Percentiles rank a stretch among this genome's conserved stretches.
phyloP scores from a whole-genome alignment of 345 rosid genomes.

The Viola odorata region DNA sequence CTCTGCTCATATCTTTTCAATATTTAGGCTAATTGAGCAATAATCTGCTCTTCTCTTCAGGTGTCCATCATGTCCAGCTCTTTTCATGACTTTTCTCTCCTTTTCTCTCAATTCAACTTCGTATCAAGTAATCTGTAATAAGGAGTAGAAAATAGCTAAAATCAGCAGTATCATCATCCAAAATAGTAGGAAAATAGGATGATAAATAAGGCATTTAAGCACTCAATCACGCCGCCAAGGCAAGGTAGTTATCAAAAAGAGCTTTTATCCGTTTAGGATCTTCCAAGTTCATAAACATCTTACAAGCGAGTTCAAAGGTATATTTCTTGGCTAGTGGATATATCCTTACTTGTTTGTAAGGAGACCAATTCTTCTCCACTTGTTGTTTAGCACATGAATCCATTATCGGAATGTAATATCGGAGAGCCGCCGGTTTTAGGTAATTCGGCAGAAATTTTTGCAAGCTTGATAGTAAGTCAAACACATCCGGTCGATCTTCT shows the following conservation, averaged over 20 bases:
- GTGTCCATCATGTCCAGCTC: too few species aligned
- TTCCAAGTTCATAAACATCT: slow-evolving; percentile 25
- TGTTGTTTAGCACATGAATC: slow-evolving; percentile 29
- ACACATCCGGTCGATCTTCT: slow-evolving; percentile 25
- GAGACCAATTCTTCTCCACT: slow-evolving; percentile 26
- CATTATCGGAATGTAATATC: slow-evolving; percentile 25
- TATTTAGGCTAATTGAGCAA: too few species aligned
- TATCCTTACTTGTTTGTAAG: slow-evolving; percentile 22
- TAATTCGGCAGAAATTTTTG: slow-evolving; percentile 29
- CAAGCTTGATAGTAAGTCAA: slow-evolving; percentile 28
- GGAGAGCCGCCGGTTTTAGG: slow-evolving; percentile 40
- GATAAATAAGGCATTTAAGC: too few species aligned
- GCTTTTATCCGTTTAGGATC: background rate
- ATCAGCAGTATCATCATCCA: too few species aligned
- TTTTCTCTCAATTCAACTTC: too few species aligned
- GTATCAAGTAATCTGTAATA: too few species aligned
- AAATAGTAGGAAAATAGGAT: too few species aligned
- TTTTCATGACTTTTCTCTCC: too few species aligned
- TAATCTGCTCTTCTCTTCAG: too few species aligned
- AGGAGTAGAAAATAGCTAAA: too few species aligned
- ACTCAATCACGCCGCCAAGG: too few species aligned
- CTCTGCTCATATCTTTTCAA: too few species aligned
- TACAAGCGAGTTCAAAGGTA: slow-evolving; percentile 36
- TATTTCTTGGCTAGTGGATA: slow-evolving; percentile 29
- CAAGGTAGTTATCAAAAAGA: background rate